A percentile compares a stretch with the other conserved stretches of the same genome.
Conservation (phyloP, 2,329 filamentous ascomycete genomes). For the Fusarium coicis region DNA sequence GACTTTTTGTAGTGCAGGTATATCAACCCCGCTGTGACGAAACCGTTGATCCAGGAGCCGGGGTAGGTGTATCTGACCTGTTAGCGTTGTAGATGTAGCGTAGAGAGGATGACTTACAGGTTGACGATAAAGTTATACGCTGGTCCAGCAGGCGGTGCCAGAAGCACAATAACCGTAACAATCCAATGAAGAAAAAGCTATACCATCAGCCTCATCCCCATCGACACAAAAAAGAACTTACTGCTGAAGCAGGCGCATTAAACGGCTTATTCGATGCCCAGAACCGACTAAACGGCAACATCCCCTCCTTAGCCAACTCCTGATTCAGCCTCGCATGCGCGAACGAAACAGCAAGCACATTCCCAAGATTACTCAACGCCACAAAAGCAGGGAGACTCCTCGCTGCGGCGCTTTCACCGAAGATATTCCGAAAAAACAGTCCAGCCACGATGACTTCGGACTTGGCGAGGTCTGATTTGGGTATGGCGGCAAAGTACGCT, state of each 20-base stretch:
- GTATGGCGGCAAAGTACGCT: slow-evolving; percentile 72
- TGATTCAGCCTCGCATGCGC: slow-evolving; percentile 69
- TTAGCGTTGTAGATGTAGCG: background rate
- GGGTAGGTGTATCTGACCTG: slow-evolving; percentile 58
- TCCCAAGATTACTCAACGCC: slow-evolving; percentile 69
- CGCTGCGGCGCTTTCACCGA: slow-evolving; percentile 64
- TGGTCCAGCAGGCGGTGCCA: slow-evolving; percentile 73
- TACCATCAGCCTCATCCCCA: slow-evolving; percentile 3
- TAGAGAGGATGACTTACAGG: slow-evolving; percentile 45
- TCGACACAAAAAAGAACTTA: slow-evolving; percentile 41
- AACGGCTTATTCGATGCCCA: slow-evolving; percentile 77
- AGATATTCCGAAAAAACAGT: slow-evolving; percentile 70
- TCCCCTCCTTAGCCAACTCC: slow-evolving; percentile 76
- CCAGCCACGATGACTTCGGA: slow-evolving; percentile 70
- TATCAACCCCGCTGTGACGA: slow-evolving; percentile 62
- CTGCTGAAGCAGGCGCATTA: slow-evolving; percentile 68
- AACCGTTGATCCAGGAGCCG: slow-evolving; percentile 63
- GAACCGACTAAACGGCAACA: slow-evolving; percentile 72
- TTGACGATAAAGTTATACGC: slow-evolving; percentile 76
- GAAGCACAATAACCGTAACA: slow-evolving; percentile 71
- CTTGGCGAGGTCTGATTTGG: slow-evolving; percentile 65
- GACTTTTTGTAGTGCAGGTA: slow-evolving; percentile 62
- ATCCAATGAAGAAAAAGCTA: slow-evolving; percentile 73
- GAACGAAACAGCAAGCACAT: slow-evolving; percentile 70
- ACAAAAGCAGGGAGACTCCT: slow-evolving; percentile 65